A percentile compares a stretch with the other conserved stretches of the same genome.
Conservation (phyloP, 805 yeast genomes). For the Ogataea paraovalis region DNA sequence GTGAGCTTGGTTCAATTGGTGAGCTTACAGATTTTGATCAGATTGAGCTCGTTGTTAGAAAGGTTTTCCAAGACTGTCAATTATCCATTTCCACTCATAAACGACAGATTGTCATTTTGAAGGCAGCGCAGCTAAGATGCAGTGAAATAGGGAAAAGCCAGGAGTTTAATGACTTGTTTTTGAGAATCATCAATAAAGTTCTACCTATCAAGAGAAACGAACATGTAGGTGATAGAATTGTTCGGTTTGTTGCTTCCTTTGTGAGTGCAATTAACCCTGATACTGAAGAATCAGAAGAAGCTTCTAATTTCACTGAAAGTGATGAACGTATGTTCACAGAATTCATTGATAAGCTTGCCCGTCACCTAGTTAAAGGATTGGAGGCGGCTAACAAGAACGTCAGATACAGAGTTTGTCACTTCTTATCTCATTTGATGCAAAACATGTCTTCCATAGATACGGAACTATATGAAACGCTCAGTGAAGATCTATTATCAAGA, state of each 20-base stretch:
- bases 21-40: constrained; percentile 25
- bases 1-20: constrained; percentile 8
- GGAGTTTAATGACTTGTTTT: constrained; percentile 57
- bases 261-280: constrained; percentile 46
- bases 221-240: constrained; percentile 68
- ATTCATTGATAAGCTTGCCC: constrained; percentile 58
- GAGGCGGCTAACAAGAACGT: constrained; percentile 75
- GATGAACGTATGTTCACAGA: constrained; percentile 38
- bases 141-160: constrained; percentile 48
- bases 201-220: constrained; percentile 68
- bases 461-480: constrained; percentile 59
- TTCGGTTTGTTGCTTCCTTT: constrained; percentile 60
- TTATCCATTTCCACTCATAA: constrained; percentile 68
- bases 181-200: constrained; percentile 58
- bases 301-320: constrained; percentile 24
- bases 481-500: constrained; percentile 58
- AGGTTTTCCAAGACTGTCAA: constrained; percentile 80
- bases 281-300: constrained; percentile 33
- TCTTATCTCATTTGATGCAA: constrained; percentile 66
- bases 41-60: constrained; percentile 49
- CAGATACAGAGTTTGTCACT: constrained; percentile 73
- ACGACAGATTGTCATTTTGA: constrained; percentile 62
- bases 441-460: constrained; percentile 73
- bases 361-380: constrained; percentile 71
- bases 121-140: constrained; percentile 55